phyloP scores from a whole-genome alignment of 108 stramenopile genomes.

The Nitzschia putrida region DNA sequence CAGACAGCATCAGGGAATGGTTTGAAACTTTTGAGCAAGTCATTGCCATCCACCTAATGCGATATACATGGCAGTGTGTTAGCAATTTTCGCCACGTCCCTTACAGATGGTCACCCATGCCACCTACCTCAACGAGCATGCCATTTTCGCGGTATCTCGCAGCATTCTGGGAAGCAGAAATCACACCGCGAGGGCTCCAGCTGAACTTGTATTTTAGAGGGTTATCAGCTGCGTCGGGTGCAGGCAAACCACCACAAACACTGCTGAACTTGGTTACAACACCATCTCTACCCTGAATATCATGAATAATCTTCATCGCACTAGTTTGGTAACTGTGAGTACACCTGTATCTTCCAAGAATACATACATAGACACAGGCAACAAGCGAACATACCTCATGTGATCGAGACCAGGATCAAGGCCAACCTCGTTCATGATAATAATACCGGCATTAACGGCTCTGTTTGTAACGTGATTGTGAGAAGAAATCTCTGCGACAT shows the following conservation, averaged over 20 bases:
- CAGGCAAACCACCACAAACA: constrained; percentile 82
- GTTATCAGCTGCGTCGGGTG: constrained; percentile 82
- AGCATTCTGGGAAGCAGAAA: constrained; percentile 69
- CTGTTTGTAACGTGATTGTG: not conserved
- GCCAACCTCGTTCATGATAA: constrained; percentile 84
- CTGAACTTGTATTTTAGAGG: constrained; percentile 88
- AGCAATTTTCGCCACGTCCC: not conserved
- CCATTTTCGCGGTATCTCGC: constrained; percentile 60
- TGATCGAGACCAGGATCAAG: constrained; percentile 91
- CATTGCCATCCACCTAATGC: constrained; percentile 37
- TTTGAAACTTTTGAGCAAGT: constrained; percentile 52
- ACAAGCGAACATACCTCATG: constrained; percentile 30
- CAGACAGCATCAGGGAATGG: constrained; percentile 53
- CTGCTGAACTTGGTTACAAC: constrained; percentile 62
- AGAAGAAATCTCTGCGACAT: not conserved
- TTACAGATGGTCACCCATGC: too few relatives aligned
- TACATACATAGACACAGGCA: not conserved
- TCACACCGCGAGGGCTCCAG: constrained; percentile 87
- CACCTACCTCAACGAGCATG: constrained; percentile 30
- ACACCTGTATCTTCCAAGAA: not conserved
- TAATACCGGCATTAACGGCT: constrained; percentile 56
- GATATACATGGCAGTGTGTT: not conserved
- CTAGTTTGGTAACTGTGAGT: not conserved
- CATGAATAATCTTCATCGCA: constrained; percentile 81
- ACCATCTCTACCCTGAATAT: constrained; percentile 66